Conservation (phyloP, 2,329 filamentous ascomycete genomes). For the Xylariaceae sp. region DNA sequence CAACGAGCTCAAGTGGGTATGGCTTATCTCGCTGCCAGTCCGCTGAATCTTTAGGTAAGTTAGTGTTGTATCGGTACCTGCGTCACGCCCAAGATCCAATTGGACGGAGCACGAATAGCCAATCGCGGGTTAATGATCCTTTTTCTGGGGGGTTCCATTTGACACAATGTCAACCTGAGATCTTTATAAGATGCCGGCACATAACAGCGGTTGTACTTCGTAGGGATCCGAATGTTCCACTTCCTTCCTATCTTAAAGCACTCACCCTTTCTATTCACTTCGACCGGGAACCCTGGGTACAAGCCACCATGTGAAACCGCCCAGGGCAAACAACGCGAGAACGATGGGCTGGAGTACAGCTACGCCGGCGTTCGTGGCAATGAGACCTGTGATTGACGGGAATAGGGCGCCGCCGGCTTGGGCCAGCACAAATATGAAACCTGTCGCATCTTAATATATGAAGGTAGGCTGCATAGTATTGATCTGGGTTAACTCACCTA, state of each 20-base stretch:
- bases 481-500: constrained; percentile 34
- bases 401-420: constrained; percentile 49
- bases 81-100: not conserved
- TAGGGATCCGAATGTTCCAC: no score
- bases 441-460: constrained; percentile 14
- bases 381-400: constrained; percentile 46
- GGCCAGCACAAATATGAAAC: constrained; percentile 47
- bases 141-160: not conserved
- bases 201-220: no score
- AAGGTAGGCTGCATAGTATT: not conserved
- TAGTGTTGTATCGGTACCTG: not conserved
- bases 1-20: not conserved
- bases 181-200: not conserved
- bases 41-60: not conserved
- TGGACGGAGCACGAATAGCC: not conserved
- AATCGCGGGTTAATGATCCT: not conserved
- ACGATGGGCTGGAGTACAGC: constrained; percentile 45
- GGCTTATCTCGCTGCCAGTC: not conserved
- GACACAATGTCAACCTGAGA: not conserved
- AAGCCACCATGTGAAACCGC: constrained; percentile 39
- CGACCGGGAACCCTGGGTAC: constrained; percentile 31
- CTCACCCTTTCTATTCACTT: constrained; percentile 18
- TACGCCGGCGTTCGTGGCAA: constrained; percentile 41
- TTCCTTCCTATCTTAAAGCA: no score
- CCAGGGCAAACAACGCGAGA: constrained; percentile 39